These are phyloP conservation scores for Persicaria maculosa DNA, from an alignment of 148 eudicot species.

Conservation along the genomic window DNA sequence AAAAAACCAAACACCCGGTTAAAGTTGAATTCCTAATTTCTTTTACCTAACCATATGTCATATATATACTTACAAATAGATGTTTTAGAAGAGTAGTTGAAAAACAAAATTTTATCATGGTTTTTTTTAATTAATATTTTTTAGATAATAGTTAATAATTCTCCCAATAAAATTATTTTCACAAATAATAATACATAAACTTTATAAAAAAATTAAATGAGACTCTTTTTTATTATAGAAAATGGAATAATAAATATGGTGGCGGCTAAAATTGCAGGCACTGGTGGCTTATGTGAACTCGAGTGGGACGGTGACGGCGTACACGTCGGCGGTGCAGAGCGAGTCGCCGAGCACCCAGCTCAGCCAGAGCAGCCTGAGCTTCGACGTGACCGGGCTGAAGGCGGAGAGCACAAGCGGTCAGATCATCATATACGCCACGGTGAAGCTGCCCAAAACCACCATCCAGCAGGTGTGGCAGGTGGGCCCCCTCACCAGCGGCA, in stretches of 20 bases:
- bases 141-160: no score
- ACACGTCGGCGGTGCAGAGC: conserved; percentile 33
- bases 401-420: conserved; percentile 24
- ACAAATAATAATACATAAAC: no score
- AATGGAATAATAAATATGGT: neutral
- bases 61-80: no score
- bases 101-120: no score
- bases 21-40: no score
- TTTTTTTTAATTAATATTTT: no score
- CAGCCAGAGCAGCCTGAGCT: conserved; percentile 33
- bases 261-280: conserved; percentile 19
- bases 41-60: no score
- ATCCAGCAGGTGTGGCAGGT: conserved; percentile 78
- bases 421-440: conserved; percentile 64
- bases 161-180: no score
- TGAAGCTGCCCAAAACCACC: conserved; percentile 44
- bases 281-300: conserved; percentile 55
- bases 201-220: no score
- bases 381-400: conserved; percentile 29
- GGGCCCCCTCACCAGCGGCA: conserved; percentile 34
- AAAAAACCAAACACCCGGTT: no score
- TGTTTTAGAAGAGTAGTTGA: no score
- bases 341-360: neutral
- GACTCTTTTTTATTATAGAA: no score
- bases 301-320: conserved; percentile 27